These are phyloP conservation scores for Didymella glomerata DNA, from an alignment of 2,329 filamentous ascomycete species.

Conservation along the genomic window DNA sequence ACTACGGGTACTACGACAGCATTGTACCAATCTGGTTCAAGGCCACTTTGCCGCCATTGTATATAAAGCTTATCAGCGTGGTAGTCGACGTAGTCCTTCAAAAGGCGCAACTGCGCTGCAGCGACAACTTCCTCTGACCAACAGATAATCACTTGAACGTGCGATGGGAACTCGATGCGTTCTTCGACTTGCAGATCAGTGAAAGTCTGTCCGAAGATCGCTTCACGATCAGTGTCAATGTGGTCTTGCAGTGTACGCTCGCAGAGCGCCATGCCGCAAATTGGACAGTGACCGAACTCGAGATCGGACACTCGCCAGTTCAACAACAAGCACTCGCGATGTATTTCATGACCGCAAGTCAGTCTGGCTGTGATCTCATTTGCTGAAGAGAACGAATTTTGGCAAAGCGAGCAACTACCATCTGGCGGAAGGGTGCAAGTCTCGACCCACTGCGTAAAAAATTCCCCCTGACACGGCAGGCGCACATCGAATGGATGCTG, in stretches of 20 bases:
- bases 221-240: slow-evolving; percentile 20
- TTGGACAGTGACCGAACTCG: slow-evolving; percentile 15
- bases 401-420: slow-evolving; percentile 16
- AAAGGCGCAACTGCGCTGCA: slow-evolving; percentile 17
- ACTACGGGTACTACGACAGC: slow-evolving; percentile 15
- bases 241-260: slow-evolving; percentile 20
- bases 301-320: slow-evolving; percentile 9
- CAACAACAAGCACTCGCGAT: slow-evolving; percentile 14
- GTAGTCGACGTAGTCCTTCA: slow-evolving; percentile 25
- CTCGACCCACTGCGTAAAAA: background rate
- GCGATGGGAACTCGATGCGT: slow-evolving; percentile 18
- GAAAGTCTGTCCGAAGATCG: slow-evolving; percentile 21
- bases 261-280: slow-evolving; percentile 15
- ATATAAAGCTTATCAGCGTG: slow-evolving; percentile 22
- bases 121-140: slow-evolving; percentile 24
- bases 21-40: slow-evolving; percentile 1
- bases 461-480: background rate
- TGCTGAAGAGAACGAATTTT: background rate
- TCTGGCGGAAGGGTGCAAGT: slow-evolving; percentile 5
- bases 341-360: slow-evolving; percentile 10
- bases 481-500: background rate
- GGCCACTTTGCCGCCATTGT: slow-evolving; percentile 4
- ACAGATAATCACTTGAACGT: slow-evolving; percentile 3
- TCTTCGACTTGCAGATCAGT: slow-evolving; percentile 10
- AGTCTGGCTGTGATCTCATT: slow-evolving; percentile 2